These are phyloP conservation scores for Fusarium brachygibbosum DNA, from an alignment of 2,329 filamentous ascomycete species.

Conservation along the genomic window DNA sequence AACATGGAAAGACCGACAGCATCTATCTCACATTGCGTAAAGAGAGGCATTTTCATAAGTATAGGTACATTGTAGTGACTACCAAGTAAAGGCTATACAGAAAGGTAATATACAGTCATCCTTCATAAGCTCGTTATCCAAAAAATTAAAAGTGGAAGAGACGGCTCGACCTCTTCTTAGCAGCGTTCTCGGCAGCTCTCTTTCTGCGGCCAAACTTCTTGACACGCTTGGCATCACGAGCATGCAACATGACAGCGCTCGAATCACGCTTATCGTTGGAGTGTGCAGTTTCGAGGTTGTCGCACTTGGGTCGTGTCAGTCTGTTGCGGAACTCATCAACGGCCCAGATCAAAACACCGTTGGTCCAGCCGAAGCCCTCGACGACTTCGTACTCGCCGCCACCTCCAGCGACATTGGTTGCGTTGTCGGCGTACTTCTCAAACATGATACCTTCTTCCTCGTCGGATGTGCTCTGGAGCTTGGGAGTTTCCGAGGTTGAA, in stretches of 20 bases:
- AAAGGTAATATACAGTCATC: slow-evolving; percentile 8
- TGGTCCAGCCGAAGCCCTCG: slow-evolving; percentile 79
- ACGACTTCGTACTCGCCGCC: slow-evolving; percentile 79
- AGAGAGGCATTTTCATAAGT: neutral
- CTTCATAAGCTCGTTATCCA: slow-evolving; percentile 7
- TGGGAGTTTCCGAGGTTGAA: slow-evolving; percentile 65
- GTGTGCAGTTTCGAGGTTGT: slow-evolving; percentile 61
- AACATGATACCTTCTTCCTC: slow-evolving; percentile 72
- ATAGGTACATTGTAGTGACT: neutral
- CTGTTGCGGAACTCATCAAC: slow-evolving; percentile 71
- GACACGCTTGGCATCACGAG: slow-evolving; percentile 61
- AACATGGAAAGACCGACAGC: neutral
- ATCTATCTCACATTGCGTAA: neutral
- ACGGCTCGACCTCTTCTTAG: slow-evolving; percentile 33
- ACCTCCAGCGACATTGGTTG: slow-evolving; percentile 71
- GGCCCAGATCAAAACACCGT: slow-evolving; percentile 76
- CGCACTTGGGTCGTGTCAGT: slow-evolving; percentile 69
- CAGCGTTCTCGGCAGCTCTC: slow-evolving; percentile 30
- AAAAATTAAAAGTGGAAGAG: slow-evolving; percentile 19
- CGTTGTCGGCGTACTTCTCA: slow-evolving; percentile 75
- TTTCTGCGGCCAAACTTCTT: slow-evolving; percentile 60
- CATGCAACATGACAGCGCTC: slow-evolving; percentile 62
- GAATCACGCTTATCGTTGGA: slow-evolving; percentile 53
- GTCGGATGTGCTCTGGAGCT: slow-evolving; percentile 61
- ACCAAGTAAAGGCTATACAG: slow-evolving; percentile 3